Evolutionary conservation across 2,329 filamentous ascomycete species (phyloP).

Genomic region (Magnaporthales sp.): DNA sequence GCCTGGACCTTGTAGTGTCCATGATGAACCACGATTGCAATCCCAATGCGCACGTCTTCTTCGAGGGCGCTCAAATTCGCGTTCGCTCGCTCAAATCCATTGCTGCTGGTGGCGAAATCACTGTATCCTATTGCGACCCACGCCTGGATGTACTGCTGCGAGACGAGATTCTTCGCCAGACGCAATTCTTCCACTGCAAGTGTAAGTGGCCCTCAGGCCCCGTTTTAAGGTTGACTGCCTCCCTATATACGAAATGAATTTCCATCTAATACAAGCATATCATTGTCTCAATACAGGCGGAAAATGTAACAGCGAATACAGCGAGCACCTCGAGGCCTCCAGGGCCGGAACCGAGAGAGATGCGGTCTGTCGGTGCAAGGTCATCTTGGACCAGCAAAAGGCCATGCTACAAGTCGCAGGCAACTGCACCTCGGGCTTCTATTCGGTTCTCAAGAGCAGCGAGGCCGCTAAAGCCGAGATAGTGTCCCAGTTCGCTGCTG

Average conservation of each 20-base stretch:
- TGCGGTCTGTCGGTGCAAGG: constrained; percentile 3
- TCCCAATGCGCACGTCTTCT: constrained; percentile 23
- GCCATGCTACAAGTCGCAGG: not conserved
- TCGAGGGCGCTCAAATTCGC: constrained; percentile 20
- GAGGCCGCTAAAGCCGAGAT: not conserved
- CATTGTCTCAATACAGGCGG: constrained; percentile 11
- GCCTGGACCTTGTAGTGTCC: constrained; percentile 20
- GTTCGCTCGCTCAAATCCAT: constrained; percentile 22
- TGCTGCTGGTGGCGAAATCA: constrained; percentile 24
- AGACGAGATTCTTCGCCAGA: constrained; percentile 12
- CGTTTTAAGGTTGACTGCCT: not conserved
- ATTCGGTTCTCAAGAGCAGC: not conserved
- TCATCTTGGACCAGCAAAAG: constrained; percentile 9
- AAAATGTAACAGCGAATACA: constrained; percentile 15
- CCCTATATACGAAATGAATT: not conserved
- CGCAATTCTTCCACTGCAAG: constrained; percentile 18
- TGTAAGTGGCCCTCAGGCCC: constrained; percentile 13
- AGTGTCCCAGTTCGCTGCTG: not conserved
- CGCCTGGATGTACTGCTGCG: constrained; percentile 16
- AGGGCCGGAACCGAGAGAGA: not conserved
- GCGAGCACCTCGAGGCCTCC: constrained; percentile 10
- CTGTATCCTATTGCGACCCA: constrained; percentile 21
- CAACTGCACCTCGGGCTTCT: not conserved
- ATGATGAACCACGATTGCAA: constrained; percentile 27
- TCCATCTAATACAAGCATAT: not conserved